Evolutionary conservation across 345 rosid genomes (phyloP), one percentile per base, ranked within the genome.

Genomic region (Gossypium australe): DNA sequence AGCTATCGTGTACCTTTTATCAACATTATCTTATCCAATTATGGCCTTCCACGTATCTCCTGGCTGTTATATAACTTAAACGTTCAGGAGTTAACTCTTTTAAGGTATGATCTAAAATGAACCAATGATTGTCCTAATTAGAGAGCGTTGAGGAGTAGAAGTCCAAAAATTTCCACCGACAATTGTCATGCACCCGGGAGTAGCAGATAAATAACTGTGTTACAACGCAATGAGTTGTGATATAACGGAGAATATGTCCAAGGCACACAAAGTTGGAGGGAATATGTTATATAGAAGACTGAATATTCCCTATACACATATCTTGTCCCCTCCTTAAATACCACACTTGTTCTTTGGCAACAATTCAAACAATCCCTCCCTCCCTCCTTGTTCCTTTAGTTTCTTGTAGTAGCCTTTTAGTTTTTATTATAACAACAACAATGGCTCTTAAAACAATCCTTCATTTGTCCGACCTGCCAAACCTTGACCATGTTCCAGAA

Each of bases 401-500:
- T 34, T 34, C 38, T 34, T 34, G 38, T 34, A 34, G 38, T 0
- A 53, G 58, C 9, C 22, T 18, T 56, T 56, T 59, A 4, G 25
- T 14, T 52, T 27, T 13, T 17, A 3, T 11, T 57, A 22, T 7
- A 57, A 57, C 61, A 61, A 61, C 38, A 27, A 13, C 70, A 65
- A 53, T 90, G 95, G 98, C 97, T 73, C 91, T 95, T 17, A 88
- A 89, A 75, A 94, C 98, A 34, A 34, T 34, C 55, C 89, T 90
- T 11, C 91, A 88, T 70, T 93, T 91, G 78, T 82, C 97, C 82
- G 93, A 93, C 70, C 93, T 91, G 20, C 97, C 96, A 0, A 79
- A 71, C 78, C 88, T 89, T 71, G 91, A 92, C 81, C 88, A 85
- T 17, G 88, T 90, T 70, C 87, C 87, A 1, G 90, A 87, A 1